These are phyloP conservation scores for Aspergillus neoniger DNA, from an alignment of 2,329 filamentous ascomycete species.

Conservation along the genomic window DNA sequence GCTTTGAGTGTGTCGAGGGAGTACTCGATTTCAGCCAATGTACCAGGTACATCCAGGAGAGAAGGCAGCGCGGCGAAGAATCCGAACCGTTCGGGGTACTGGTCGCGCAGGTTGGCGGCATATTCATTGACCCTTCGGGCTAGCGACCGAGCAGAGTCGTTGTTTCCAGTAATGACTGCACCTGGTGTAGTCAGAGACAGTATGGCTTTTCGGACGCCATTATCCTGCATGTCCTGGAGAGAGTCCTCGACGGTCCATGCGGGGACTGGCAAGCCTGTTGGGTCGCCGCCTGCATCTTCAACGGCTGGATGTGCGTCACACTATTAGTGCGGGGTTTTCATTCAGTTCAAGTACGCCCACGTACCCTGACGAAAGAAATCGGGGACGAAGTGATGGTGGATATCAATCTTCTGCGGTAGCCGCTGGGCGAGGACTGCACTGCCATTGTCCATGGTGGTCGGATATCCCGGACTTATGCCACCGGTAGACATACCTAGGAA, in stretches of 20 bases:
- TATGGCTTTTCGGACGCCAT: slow-evolving; percentile 12
- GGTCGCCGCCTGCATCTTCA: not conserved
- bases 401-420: not conserved
- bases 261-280: slow-evolving; percentile 10
- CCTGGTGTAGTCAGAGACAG: slow-evolving; percentile 16
- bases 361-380: not conserved
- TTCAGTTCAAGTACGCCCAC: too few species aligned
- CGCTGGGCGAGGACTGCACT: not conserved
- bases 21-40: slow-evolving; percentile 19
- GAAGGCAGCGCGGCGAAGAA: slow-evolving; percentile 22
- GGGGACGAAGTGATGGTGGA: slow-evolving; percentile 1
- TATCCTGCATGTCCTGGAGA: slow-evolving; percentile 3
- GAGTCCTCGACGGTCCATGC: slow-evolving; percentile 10
- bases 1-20: slow-evolving; percentile 23
- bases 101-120: slow-evolving; percentile 10
- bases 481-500: not conserved
- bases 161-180: slow-evolving; percentile 8
- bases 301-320: not conserved
- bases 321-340: not conserved
- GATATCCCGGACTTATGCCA: not conserved
- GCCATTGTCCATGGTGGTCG: not conserved
- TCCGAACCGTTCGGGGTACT: slow-evolving; percentile 10
- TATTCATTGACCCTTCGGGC: slow-evolving; percentile 15
- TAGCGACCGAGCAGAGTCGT: slow-evolving; percentile 3
- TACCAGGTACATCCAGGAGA: slow-evolving; percentile 9